phyloP scores from a whole-genome alignment of 2,329 filamentous ascomycete species.

The Podosphaera fusca region DNA sequence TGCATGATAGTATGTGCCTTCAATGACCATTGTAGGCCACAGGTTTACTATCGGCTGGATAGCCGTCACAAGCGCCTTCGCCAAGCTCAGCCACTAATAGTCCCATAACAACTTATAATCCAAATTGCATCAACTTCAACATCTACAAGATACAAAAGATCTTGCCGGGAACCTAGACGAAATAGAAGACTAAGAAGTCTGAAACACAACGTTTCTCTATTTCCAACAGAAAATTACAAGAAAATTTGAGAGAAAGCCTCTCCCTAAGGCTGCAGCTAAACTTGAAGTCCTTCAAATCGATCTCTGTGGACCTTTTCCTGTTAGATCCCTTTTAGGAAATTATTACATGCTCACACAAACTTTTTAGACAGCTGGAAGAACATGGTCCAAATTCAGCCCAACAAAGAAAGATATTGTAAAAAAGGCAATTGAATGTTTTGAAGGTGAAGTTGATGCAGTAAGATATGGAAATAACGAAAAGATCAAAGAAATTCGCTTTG shows the following conservation, averaged over 20 bases:
- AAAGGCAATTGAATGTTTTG: neutral
- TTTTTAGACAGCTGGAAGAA: neutral
- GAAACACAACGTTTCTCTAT: too few relatives aligned
- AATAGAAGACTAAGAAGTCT: too few relatives aligned
- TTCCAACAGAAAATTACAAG: neutral
- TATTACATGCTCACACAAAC: neutral
- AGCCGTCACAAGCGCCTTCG: too few relatives aligned
- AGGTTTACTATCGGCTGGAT: too few relatives aligned
- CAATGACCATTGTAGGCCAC: too few relatives aligned
- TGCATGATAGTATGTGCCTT: too few relatives aligned
- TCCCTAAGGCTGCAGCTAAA: neutral
- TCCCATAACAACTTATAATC: too few relatives aligned
- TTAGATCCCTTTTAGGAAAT: neutral
- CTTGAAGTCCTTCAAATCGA: neutral
- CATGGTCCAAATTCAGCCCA: neutral
- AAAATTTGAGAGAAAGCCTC: neutral
- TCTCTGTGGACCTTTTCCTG: neutral
- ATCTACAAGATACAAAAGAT: too few relatives aligned
- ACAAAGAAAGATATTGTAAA: neutral
- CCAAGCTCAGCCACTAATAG: too few relatives aligned
- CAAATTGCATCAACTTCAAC: too few relatives aligned
- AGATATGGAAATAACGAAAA: neutral
- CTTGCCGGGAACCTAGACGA: too few relatives aligned
- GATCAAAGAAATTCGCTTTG: neutral
- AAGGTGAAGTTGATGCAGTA: neutral